Conservation (phyloP, 768 basidiomycete genomes). For the Agrocybe pediades region DNA sequence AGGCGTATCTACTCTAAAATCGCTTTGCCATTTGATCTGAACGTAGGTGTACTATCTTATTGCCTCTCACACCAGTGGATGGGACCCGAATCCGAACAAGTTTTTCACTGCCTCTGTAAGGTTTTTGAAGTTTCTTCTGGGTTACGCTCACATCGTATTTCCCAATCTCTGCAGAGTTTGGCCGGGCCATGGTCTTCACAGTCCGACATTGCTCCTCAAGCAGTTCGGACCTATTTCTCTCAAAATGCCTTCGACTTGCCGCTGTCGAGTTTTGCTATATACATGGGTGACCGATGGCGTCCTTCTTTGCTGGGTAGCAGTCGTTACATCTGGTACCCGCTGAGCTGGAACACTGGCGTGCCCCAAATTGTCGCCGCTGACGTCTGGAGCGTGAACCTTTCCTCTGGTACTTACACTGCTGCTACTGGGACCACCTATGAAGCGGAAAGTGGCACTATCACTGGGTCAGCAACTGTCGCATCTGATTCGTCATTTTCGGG, state of each 20-base stretch:
- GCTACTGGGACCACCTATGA: constrained; percentile 56
- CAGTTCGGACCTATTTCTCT: constrained; percentile 58
- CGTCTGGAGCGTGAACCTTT: constrained; percentile 55
- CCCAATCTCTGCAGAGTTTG: constrained; percentile 39
- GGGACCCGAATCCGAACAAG: constrained; percentile 66
- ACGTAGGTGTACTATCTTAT: constrained; percentile 57
- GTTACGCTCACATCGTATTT: not conserved
- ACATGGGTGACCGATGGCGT: constrained; percentile 69
- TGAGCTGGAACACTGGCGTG: constrained; percentile 54
- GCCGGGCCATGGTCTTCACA: constrained; percentile 58
- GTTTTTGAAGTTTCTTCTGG: not conserved
- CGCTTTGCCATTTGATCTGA: not conserved
- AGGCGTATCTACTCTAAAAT: too few species aligned
- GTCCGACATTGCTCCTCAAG: constrained; percentile 53
- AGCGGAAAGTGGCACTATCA: constrained; percentile 51
- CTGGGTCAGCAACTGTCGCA: constrained; percentile 47
- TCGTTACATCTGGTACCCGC: constrained; percentile 62
- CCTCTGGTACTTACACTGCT: constrained; percentile 50
- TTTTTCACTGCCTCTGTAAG: constrained; percentile 54
- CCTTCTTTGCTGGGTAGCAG: constrained; percentile 54
- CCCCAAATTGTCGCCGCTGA: constrained; percentile 58
- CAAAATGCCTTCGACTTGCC: constrained; percentile 60
- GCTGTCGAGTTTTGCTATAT: constrained; percentile 48
- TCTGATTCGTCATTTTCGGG: constrained; percentile 52
- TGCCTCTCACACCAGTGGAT: constrained; percentile 59